Evolutionary conservation across 2,329 filamentous ascomycete species (phyloP).

Genomic region (Beauveria australis): DNA sequence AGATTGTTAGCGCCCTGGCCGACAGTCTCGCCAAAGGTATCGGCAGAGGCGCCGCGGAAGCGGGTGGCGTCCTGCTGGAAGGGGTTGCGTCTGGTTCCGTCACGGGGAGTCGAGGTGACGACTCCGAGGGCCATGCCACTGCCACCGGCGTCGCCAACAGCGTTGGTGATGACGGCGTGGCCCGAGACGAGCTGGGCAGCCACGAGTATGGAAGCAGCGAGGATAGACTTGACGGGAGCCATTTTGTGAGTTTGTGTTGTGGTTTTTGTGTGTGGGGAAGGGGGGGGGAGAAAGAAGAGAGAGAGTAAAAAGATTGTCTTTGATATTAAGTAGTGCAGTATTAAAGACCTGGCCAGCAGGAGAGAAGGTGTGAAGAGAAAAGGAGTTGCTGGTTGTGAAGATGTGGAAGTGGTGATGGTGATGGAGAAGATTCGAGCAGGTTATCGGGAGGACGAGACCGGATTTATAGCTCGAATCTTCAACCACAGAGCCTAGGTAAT

Average conservation of each 20-base stretch:
- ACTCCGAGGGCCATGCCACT: slow-evolving; percentile 43
- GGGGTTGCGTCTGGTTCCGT: slow-evolving; percentile 50
- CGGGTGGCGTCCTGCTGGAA: slow-evolving; percentile 59
- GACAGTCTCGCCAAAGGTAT: slow-evolving; percentile 51
- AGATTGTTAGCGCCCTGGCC: slow-evolving; percentile 47
- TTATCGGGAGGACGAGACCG: background rate
- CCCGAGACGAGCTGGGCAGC: slow-evolving; percentile 48
- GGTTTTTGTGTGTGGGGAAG: background rate
- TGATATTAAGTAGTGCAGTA: background rate
- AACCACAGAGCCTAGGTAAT: background rate
- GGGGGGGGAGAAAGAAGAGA: background rate
- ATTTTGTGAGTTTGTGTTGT: slow-evolving; percentile 19
- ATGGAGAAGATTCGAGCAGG: slow-evolving; percentile 11
- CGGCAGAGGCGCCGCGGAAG: slow-evolving; percentile 45
- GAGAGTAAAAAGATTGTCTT: background rate
- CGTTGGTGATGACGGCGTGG: slow-evolving; percentile 52
- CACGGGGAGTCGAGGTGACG: slow-evolving; percentile 49
- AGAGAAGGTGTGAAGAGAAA: background rate
- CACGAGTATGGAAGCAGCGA: slow-evolving; percentile 42
- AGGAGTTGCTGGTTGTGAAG: slow-evolving; percentile 4
- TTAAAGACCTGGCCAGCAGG: slow-evolving; percentile 11
- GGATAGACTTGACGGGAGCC: slow-evolving; percentile 21
- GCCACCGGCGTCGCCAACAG: slow-evolving; percentile 50
- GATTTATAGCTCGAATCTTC: slow-evolving; percentile 6
- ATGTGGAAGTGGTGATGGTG: slow-evolving; percentile 5